Evolutionary conservation across 768 basidiomycete genomes (phyloP), one percentile per base, ranked within the genome.

Genomic region (Rubroboletus satanas): DNA sequence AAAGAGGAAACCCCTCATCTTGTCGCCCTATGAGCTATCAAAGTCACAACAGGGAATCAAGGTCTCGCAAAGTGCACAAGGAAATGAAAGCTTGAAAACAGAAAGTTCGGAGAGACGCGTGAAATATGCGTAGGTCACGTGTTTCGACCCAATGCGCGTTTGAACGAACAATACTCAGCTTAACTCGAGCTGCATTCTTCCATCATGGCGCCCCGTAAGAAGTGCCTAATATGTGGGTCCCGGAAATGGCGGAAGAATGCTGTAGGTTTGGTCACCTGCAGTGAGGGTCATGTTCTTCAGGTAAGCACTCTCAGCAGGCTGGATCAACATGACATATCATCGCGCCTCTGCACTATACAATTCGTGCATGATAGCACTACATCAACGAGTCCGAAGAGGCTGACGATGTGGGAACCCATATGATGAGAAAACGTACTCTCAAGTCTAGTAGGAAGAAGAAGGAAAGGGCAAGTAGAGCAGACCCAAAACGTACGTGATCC

Each of bases 231-330:
- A 21, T 97, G 94, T 66, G 84, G 88, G 9, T 94, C 93, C 23
- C 83, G 81, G 47, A 82, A 87, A 67, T 97, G 93, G 93, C 84
- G 90, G 63, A 94, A 91, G 65, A 90, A 93, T 11, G 79, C 84
- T 0, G 88, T 85, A 35, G 94, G 94, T 1, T 76, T 88, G 41
- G 80, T 94, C 41, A 85, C 87, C 2, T 97, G 94, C 70, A 88
- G 85, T 60, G 94, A 97, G 66, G 94, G 94, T 10, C 94, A 97
- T 69, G 82, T 96, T 56, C 79, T 93, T 31, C 89, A 92, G 80
- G 93, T 92, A 67, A 60, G 73, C 62, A 23, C 54, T 33, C 18
- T 55, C 35, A 14, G n/a, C 28, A n/a, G 10, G 21, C 14, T 14
- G n/a, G 31, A 7, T 52, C 26, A 31, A 32, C 28, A 38, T 45